Evolutionary conservation across 768 basidiomycete genomes (phyloP), one percentile per base, ranked within the genome.

Genomic region (Hydnomerulius pinastri): DNA sequence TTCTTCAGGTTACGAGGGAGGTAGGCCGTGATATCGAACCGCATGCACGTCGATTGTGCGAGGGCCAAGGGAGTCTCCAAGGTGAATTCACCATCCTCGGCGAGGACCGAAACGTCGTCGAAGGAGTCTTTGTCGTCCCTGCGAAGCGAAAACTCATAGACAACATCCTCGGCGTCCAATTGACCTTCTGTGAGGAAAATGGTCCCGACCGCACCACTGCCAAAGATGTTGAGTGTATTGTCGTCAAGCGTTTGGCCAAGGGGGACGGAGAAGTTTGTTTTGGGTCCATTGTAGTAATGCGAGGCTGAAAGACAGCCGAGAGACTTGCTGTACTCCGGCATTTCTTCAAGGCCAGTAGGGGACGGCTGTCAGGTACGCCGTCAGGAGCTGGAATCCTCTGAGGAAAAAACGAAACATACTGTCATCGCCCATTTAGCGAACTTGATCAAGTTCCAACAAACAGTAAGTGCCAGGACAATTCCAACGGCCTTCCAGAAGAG

Each of bases 291-390:
- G 63, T 80, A 82, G 46, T 77, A 56, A 55, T 77, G 67, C 25
- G 25, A 17, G 27, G 32, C 8, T 33, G 32, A 15, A 33, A 17
- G 32, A 17, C 15, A n/a, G n/a, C n/a, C n/a, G n/a, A n/a, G n/a
- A n/a, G n/a, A n/a, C n/a, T n/a, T n/a, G n/a, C n/a, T n/a, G 68
- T 75, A 84, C 23, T 62, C 71, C 0, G 82, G 83, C 75, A 82
- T 79, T n/a, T 66, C 61, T 56, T 84, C 81, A 6, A 83, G 66
- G 10, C 79, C 79, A 32, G 78, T 77, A 2, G 77, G 75, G 0
- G 71, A 58, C 30, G 75, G 73, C 81, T 82, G 54, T 12, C 27
- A 17, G 20, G 4, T 18, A 44, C 41, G n/a, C n/a, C n/a, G n/a
- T n/a, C n/a, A n/a, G n/a, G n/a, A n/a, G n/a, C n/a, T n/a, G n/a